Conservation (phyloP, 2,329 filamentous ascomycete species). For the Emmonsia crescens region DNA sequence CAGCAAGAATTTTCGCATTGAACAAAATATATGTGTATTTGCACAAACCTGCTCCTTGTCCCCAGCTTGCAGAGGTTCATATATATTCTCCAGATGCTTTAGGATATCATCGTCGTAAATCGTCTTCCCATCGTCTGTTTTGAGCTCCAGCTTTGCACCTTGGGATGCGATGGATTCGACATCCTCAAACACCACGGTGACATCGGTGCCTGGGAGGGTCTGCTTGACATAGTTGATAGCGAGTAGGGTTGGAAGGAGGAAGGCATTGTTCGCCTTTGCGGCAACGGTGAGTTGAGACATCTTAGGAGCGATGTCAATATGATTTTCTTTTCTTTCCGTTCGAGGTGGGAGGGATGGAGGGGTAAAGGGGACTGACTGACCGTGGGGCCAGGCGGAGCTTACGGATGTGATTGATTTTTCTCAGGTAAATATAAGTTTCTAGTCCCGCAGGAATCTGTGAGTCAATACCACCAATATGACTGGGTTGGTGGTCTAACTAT, state of each 20-base stretch:
- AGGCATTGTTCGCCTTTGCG: slow-evolving; percentile 12
- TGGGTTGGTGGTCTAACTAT: neutral
- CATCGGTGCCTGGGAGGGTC: slow-evolving; percentile 6
- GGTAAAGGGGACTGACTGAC: neutral
- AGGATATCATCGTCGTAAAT: slow-evolving; percentile 14
- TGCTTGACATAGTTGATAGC: slow-evolving; percentile 12
- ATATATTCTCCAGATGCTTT: slow-evolving; percentile 10
- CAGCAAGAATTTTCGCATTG: neutral
- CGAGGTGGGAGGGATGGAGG: neutral
- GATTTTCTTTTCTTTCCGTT: neutral
- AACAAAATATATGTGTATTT: neutral
- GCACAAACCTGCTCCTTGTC: slow-evolving; percentile 12
- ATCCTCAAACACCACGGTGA: slow-evolving; percentile 11
- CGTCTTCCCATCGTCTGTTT: slow-evolving; percentile 8
- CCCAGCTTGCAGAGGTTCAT: slow-evolving; percentile 9
- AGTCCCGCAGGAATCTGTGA: neutral
- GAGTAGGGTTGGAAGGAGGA: slow-evolving; percentile 12
- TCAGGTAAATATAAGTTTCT: neutral
- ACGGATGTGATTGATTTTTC: neutral
- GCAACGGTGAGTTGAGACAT: slow-evolving; percentile 13
- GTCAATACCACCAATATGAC: neutral
- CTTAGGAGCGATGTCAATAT: neutral
- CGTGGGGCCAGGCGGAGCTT: neutral
- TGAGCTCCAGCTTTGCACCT: slow-evolving; percentile 11
- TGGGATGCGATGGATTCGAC: slow-evolving; percentile 11